Evolutionary conservation across 2,329 filamentous ascomycete genomes (phyloP).

Genomic region (Aspergillus caelatus): DNA sequence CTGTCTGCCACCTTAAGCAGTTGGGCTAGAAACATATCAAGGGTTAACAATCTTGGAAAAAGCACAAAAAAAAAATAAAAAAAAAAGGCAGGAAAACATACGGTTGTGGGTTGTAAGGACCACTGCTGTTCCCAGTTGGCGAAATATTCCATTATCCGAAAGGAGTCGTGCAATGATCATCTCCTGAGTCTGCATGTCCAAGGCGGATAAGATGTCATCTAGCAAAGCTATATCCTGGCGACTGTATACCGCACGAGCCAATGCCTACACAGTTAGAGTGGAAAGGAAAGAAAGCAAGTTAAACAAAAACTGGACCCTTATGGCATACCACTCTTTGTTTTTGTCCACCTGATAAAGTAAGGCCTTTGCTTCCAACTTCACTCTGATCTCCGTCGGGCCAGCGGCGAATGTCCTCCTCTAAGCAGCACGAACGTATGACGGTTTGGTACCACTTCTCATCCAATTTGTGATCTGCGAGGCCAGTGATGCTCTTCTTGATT

Average conservation of each 20-base stretch:
- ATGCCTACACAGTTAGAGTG: background rate
- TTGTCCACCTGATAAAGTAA: background rate
- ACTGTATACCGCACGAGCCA: background rate
- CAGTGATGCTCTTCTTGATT: slow-evolving; percentile 70
- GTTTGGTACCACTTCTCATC: background rate
- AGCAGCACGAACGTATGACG: background rate
- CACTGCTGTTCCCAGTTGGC: slow-evolving; percentile 8
- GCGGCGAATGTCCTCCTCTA: background rate
- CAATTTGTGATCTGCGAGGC: slow-evolving; percentile 25
- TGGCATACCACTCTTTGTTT: background rate
- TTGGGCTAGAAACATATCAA: slow-evolving; percentile 1
- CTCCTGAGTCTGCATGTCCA: slow-evolving; percentile 4
- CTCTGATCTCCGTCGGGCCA: background rate
- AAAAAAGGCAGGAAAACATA: background rate
- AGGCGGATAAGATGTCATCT: slow-evolving; percentile 31
- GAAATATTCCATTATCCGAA: slow-evolving; percentile 5
- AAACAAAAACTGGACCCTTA: slow-evolving; percentile 26
- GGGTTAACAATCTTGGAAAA: background rate
- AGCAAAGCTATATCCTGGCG: background rate
- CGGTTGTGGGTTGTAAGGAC: slow-evolving; percentile 6
- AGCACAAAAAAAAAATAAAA: background rate
- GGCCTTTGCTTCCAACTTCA: background rate
- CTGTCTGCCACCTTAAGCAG: slow-evolving; percentile 7
- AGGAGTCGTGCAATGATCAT: background rate
- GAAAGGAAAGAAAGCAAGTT: background rate